phyloP scores from a whole-genome alignment of 768 basidiomycete species.

The Suillus paluster region DNA sequence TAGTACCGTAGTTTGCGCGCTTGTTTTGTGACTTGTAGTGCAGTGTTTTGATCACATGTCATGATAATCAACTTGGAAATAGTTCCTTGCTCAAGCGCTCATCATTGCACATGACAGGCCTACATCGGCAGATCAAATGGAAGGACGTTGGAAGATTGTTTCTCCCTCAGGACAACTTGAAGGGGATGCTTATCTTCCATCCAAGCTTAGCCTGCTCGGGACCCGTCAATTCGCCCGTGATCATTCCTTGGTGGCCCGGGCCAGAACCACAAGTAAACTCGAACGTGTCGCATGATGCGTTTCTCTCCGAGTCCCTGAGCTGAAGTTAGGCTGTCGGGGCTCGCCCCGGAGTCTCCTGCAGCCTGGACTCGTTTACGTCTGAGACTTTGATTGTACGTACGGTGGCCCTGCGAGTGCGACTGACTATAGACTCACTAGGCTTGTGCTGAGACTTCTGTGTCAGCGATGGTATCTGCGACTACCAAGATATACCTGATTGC shows the following conservation, averaged over 20 bases:
- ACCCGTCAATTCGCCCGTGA: no score
- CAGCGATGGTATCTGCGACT: conserved; percentile 19
- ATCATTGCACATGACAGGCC: neutral
- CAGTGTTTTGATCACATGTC: conserved; percentile 2
- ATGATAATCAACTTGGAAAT: neutral
- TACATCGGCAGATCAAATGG: no score
- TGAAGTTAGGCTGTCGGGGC: neutral
- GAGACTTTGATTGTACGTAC: conserved; percentile 1
- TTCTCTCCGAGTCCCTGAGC: neutral
- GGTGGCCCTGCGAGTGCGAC: neutral
- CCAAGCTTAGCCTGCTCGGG: neutral
- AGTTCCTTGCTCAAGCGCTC: neutral
- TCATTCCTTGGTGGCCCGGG: no score
- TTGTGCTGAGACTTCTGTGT: neutral
- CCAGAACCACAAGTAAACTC: no score
- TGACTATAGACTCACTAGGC: neutral
- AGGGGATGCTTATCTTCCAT: neutral
- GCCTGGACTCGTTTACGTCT: neutral
- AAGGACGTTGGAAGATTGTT: no score
- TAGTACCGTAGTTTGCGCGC: neutral
- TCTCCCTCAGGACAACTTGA: no score
- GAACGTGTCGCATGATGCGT: neutral
- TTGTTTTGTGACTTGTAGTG: conserved; percentile 2
- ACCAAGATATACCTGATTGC: conserved; percentile 31
- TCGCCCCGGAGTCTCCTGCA: neutral